A percentile compares a stretch with the other conserved stretches of the same genome.
These are phyloP conservation scores for Takakia lepidozioides DNA, from an alignment of 225 moss, liverwort and hornwort genomes.

Conservation along the genomic window DNA sequence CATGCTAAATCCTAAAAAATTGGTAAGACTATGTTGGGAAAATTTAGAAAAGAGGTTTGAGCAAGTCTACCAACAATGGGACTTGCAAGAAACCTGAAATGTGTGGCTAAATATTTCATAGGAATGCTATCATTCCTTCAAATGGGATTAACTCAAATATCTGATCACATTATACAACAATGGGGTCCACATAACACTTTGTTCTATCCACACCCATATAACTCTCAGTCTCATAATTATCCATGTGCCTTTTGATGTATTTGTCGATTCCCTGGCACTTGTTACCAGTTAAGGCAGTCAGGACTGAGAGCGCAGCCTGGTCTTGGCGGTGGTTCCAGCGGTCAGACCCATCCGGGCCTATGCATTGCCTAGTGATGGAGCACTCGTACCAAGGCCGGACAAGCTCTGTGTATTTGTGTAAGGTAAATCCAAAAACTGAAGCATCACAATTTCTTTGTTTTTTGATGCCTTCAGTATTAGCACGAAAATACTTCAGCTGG, in stretches of 20 bases:
- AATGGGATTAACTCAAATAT: no score
- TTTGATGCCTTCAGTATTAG: constrained; percentile 28
- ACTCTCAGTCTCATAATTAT: constrained; percentile 24
- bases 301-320: constrained; percentile 48
- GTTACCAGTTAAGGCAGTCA: constrained; percentile 18
- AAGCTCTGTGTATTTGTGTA: constrained; percentile 24
- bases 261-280: constrained; percentile 30
- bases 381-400: constrained; percentile 63
- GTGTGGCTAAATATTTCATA: no score
- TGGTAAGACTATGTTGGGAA: no score
- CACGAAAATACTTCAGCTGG: constrained; percentile 50
- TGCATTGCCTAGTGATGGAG: constrained; percentile 49
- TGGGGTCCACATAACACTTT: constrained; percentile 34
- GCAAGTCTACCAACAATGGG: no score
- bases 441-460: constrained; percentile 49
- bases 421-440: constrained; percentile 47
- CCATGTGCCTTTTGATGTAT: constrained; percentile 33
- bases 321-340: constrained; percentile 64
- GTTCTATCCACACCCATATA: constrained; percentile 33
- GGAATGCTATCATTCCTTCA: no score
- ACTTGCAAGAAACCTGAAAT: no score
- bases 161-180: no score
- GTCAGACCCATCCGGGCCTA: constrained; percentile 56
- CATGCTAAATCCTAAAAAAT: no score
- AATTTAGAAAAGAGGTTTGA: no score